Base-by-base conservation (phyloP, 495 filamentous ascomycete species). In the Penicillium goetzii region DNA sequence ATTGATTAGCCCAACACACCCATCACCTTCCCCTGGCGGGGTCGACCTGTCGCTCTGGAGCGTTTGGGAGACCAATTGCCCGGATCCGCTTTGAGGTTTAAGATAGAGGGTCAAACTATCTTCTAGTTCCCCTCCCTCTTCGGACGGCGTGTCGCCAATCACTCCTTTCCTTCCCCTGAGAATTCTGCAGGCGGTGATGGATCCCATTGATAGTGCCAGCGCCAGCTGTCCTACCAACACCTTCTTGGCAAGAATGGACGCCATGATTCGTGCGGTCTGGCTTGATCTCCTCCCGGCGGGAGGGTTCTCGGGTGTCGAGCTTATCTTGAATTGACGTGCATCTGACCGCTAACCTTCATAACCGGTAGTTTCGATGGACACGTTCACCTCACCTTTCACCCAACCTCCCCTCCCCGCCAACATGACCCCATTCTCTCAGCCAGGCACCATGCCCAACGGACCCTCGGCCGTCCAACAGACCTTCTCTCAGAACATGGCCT, bases 401-500 rank as follows among this genome's bases (percentile, higher is more conserved):
- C 79, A 80, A 63, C 64, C 77, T 32, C 67, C 77, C 49, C 62
- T 79, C 33, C 73, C 76, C 47, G 69, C 68, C 34, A 70, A 72
- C 28, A 76, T 79, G 70, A 61, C 60, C 51, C 77, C 78, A 28
- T 78, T 76, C 54, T 69, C 78, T 26, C 76, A 74, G 28, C 74
- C 74, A 32, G 67, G 68, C 21, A 69, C 70, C 32, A 61, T 74
- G 9, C 50, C 73, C n/a, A 76, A 63, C 33, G 50, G 73, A 47
- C 75, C 79, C 7, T 68, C 75, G 11, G 75, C 76, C 25, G 69
- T 74, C 40, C 72, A 75, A 33, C 75, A 75, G 47, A 69, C 74
- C 25, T 75, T 77, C 26, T 69, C 72, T 3, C 77, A 77, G 26
- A 80, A 78, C 41, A 79, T 80, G 77, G 71, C 78, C 7, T 70